Percentiles rank a stretch among this genome's conserved stretches.
phyloP scores from a whole-genome alignment of 306 rosid genomes.

The Ochetophila trinervis region DNA sequence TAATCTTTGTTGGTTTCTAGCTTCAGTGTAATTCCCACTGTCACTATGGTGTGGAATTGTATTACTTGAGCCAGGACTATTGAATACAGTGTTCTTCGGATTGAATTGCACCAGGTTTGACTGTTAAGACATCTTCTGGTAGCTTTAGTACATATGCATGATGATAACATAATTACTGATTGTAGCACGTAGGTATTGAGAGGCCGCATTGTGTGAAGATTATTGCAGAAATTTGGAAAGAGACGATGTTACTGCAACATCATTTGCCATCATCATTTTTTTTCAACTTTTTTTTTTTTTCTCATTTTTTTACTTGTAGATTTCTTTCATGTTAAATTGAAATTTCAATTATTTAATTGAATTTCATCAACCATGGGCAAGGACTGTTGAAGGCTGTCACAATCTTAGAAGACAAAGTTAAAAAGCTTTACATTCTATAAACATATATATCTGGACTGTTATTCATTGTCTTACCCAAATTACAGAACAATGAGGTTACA shows the following conservation, averaged over 20 bases:
- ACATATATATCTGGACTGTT: too few species aligned
- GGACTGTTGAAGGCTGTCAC: background rate
- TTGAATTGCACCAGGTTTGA: conserved; percentile 19
- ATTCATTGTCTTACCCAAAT: too few species aligned
- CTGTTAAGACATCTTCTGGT: conserved; percentile 1
- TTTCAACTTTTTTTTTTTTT: background rate
- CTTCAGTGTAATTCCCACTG: conserved; percentile 9
- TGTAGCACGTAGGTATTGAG: conserved; percentile 4
- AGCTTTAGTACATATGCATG: background rate
- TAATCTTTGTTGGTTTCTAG: background rate
- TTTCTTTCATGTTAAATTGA: background rate
- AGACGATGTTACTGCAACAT: background rate
- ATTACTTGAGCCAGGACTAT: background rate
- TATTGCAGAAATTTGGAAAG: conserved; percentile 13
- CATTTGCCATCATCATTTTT: background rate
- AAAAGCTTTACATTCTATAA: too few species aligned
- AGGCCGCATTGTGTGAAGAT: conserved; percentile 1
- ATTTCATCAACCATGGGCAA: background rate
- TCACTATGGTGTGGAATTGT: background rate
- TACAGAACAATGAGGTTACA: too few species aligned
- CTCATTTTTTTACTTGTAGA: background rate
- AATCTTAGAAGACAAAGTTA: background rate
- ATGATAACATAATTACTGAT: background rate
- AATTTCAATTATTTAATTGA: conserved; percentile 1
- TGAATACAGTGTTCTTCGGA: background rate